Base-by-base conservation (phyloP, 169 alveolate species). In the Theileria annulata region DNA sequence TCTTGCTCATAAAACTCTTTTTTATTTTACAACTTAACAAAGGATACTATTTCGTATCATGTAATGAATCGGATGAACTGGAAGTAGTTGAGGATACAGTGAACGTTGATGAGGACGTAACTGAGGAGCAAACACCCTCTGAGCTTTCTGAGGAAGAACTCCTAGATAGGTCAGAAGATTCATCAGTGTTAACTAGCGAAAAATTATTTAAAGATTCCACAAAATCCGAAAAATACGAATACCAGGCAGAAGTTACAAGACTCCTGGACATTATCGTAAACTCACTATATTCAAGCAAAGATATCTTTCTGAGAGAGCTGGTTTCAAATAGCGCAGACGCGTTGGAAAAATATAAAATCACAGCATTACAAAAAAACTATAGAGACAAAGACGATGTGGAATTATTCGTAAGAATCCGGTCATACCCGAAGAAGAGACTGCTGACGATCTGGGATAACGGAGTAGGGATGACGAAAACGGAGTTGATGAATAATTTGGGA, bases 251-350 rank as follows among this genome's bases (percentile, higher is more conserved):
- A 80, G 99, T 98, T 23, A 95, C 99, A 25, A 92, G 99, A 42
- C 85, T 98, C 85, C 95, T 98, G 99, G 99, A 98, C 87, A 98
- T 98, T 62, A 96, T 98, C 75, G 98, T 98, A 59, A 98, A 98
- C 93, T 97, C 99, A 17, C 93, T 98, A 37, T 98, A 98, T 94
- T 95, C 99, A 8, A 96, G 98, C 82, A 97, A 98, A 91, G 99
- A 98, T 77, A 98, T 98, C 9, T 98, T 98, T 92, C 86, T 95
- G 66, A 80, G 99, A 75, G 99, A 98, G 87, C 91, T 97, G 66
- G 96, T 98, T 64, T 98, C 99, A 42, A 98, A 98, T 90, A 97
- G 99, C 23, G 98, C 99, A 2, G 99, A 98, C 91, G 99, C 99
- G 5, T 90, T 97, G 75, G 99, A 98, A 84, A 98, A 98, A 79